Conservation (phyloP, 83 land plant species). For the Larix sibirica region DNA sequence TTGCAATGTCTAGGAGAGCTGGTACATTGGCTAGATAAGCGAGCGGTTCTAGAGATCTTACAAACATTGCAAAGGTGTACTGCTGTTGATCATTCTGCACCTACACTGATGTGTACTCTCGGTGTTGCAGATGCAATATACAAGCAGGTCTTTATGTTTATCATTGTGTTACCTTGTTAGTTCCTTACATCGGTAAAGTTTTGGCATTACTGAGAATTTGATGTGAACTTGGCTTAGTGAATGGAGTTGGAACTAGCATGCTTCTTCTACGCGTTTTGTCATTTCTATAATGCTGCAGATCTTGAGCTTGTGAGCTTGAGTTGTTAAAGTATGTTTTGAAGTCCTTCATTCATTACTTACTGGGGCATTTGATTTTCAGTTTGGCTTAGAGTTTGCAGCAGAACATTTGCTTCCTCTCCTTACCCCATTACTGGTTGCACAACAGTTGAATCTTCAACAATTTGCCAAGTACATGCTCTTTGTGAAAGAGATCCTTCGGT, state of each 20-base stretch:
- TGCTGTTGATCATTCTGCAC: conserved; percentile 96
- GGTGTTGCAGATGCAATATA: conserved; percentile 81
- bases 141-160: conserved; percentile 64
- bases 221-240: not conserved
- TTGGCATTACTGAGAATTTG: not conserved
- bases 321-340: not conserved
- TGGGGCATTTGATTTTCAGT: conserved; percentile 41
- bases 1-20: conserved; percentile 87
- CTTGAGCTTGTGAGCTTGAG: not conserved
- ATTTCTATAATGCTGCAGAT: not conserved
- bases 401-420: conserved; percentile 95
- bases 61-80: conserved; percentile 96
- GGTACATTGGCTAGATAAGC: conserved; percentile 79
- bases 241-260: not conserved
- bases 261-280: not conserved
- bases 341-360: conserved; percentile 13
- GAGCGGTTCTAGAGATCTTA: conserved; percentile 75
- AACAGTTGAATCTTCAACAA: conserved; percentile 94
- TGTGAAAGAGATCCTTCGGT: conserved; percentile 95
- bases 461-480: conserved; percentile 97
- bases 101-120: conserved; percentile 97
- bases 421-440: conserved; percentile 83
- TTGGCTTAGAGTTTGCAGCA: conserved; percentile 84
- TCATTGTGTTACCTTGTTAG: not conserved
- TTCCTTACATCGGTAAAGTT: not conserved